Conservation (phyloP, 2,329 filamentous ascomycete species). For the Pseudomassariella vexata region DNA sequence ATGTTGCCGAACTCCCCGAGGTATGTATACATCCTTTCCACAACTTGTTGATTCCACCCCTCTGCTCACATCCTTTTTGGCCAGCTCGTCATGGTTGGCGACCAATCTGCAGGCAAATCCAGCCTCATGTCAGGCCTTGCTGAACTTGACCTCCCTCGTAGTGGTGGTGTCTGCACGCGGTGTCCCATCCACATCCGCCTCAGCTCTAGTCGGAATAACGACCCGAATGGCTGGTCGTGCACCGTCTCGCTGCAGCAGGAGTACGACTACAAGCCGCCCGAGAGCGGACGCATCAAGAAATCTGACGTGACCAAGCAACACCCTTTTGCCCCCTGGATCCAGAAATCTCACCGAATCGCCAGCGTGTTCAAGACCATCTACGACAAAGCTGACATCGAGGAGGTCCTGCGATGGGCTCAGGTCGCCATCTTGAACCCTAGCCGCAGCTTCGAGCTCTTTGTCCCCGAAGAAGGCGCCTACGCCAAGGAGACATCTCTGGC, state of each 20-base stretch:
- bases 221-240: constrained; percentile 61
- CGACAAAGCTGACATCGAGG: constrained; percentile 58
- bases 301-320: constrained; percentile 42
- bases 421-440: constrained; percentile 68
- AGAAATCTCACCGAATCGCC: constrained; percentile 35
- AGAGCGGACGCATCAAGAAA: constrained; percentile 34
- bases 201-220: constrained; percentile 44
- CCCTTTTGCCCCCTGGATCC: constrained; percentile 62
- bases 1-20: constrained; percentile 68
- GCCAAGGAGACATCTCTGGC: constrained; percentile 28
- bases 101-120: constrained; percentile 81
- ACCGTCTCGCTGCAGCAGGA: constrained; percentile 59
- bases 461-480: constrained; percentile 42
- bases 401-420: constrained; percentile 68
- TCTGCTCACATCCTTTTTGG: no score
- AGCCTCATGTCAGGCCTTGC: constrained; percentile 43
- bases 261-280: constrained; percentile 51
- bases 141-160: constrained; percentile 55
- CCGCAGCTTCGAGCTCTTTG: constrained; percentile 43
- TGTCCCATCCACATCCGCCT: constrained; percentile 78
- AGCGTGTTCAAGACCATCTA: constrained; percentile 59
- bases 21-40: no score
- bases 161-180: constrained; percentile 55
- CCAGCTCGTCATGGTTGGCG: constrained; percentile 76
- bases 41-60: no score